phyloP scores from a whole-genome alignment of 164 flowering plant species.

The Magnolia sinica region DNA sequence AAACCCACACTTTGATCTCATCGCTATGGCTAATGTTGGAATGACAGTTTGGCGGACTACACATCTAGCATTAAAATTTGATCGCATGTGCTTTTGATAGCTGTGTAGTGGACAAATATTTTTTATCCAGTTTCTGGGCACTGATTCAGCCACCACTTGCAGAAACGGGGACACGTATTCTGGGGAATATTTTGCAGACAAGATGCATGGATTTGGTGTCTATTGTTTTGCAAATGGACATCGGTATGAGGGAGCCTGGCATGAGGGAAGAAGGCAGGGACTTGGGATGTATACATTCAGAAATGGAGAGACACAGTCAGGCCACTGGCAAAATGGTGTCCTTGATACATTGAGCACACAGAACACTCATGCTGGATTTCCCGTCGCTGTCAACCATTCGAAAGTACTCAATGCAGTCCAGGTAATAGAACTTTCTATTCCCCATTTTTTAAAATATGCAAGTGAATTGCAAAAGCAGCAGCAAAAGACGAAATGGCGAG shows the following conservation, averaged over 20 bases:
- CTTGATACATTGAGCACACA: slow-evolving; percentile 58
- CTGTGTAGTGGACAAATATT: neutral
- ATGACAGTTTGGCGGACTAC: too few relatives aligned
- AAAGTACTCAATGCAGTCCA: slow-evolving; percentile 70
- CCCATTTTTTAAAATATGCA: neutral
- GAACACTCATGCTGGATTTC: slow-evolving; percentile 49
- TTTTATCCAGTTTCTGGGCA: neutral
- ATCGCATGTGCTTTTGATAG: too few relatives aligned
- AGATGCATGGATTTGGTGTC: slow-evolving; percentile 96
- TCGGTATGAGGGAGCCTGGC: slow-evolving; percentile 87
- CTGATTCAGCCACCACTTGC: slow-evolving; percentile 9
- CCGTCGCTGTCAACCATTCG: slow-evolving; percentile 52
- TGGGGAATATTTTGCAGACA: slow-evolving; percentile 96
- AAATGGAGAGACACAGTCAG: slow-evolving; percentile 74
- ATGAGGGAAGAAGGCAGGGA: slow-evolving; percentile 86
- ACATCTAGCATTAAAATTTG: too few relatives aligned
- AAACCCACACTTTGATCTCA: too few relatives aligned
- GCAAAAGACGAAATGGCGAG: neutral
- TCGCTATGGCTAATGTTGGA: too few relatives aligned
- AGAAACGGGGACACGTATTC: slow-evolving; percentile 93
- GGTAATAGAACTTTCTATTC: slow-evolving; percentile 35
- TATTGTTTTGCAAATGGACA: slow-evolving; percentile 87
- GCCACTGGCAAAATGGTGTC: slow-evolving; percentile 89
- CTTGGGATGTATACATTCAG: slow-evolving; percentile 84
- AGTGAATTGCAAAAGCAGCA: neutral